Evolutionary conservation across 2,329 filamentous ascomycete species (phyloP), one percentile per base, ranked within the genome.

Genomic region (Aureobasidium sp.): DNA sequence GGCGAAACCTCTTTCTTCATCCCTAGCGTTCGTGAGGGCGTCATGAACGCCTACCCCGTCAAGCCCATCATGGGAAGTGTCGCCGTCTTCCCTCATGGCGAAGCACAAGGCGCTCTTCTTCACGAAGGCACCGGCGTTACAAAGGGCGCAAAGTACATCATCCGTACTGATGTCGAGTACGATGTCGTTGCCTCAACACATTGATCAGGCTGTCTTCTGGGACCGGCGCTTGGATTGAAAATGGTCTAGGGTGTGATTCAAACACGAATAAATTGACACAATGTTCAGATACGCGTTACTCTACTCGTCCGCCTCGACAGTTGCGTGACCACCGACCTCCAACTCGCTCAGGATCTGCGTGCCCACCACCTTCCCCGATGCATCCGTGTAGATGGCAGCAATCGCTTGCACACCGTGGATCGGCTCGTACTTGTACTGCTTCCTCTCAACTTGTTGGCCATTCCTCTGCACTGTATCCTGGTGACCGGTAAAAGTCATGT

Each of bases 1-100:
- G 90, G 90, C 29, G 90, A 93, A 75, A 93, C 90, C 0, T 92
- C 89, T 0, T 93, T 91, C 72, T 93, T 93, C 75, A 76, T 92
- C 6, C 91, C 91, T 0, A 89, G 86, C 6, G 81, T 85, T 0
- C 81, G 84, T 23, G 90, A 93, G 68, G 90, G 90, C 0, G 84
- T 84, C 0, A 83, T 93, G 69, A 92, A 93, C 70, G 90, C 90
- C 0, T 92, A 92, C 70, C 88, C 89, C 0, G 86, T 93, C 0
- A 86, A 87, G 64, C 91, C 91, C 0, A 86, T 92, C 13, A 91
- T 91, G 86, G 91, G 91, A 6, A 86, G 84, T 53, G 88, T 91
- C 0, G 90, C 89, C 0, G 81, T 93, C 4, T 93, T 93, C 68
- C 90, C 91, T 0, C 91, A 93, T 64, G 91, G 90, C 0, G 90